Evolutionary conservation across 2,329 filamentous ascomycete genomes (phyloP).

Genomic region (Trichoderma harzianum): DNA sequence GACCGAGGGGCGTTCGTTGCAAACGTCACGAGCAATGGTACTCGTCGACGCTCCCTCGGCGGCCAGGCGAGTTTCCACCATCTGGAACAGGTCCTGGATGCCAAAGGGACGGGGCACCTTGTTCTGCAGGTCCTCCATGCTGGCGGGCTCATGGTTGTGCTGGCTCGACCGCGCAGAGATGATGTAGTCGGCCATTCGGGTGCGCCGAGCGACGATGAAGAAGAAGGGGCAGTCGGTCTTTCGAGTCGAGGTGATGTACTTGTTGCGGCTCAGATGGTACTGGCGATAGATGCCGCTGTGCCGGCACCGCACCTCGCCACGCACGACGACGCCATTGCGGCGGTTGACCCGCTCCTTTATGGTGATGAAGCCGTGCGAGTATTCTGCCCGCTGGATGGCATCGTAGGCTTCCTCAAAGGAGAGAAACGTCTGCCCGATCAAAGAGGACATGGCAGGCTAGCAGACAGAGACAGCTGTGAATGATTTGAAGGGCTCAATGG

Average conservation of each 20-base stretch:
- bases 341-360: constrained; percentile 16
- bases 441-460: not conserved
- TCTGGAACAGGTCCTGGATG: constrained; percentile 13
- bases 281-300: constrained; percentile 16
- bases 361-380: constrained; percentile 13
- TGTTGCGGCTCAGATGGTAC: constrained; percentile 15
- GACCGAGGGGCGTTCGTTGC: constrained; percentile 8
- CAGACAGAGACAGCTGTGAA: not conserved
- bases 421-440: constrained; percentile 15
- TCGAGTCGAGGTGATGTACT: constrained; percentile 14
- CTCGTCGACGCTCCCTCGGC: constrained; percentile 9
- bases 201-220: constrained; percentile 14
- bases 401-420: constrained; percentile 16
- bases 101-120: constrained; percentile 14
- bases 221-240: constrained; percentile 16
- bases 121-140: constrained; percentile 12
- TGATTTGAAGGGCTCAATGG: not conserved
- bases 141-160: constrained; percentile 15
- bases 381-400: constrained; percentile 13
- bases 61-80: constrained; percentile 9
- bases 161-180: constrained; percentile 14
- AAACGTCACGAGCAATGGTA: constrained; percentile 6
- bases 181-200: constrained; percentile 16
- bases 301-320: constrained; percentile 12
- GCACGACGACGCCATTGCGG: constrained; percentile 13